Evolutionary conservation across 2,329 filamentous ascomycete species (phyloP).

Genomic region (Talaromyces albobiverticillius): DNA sequence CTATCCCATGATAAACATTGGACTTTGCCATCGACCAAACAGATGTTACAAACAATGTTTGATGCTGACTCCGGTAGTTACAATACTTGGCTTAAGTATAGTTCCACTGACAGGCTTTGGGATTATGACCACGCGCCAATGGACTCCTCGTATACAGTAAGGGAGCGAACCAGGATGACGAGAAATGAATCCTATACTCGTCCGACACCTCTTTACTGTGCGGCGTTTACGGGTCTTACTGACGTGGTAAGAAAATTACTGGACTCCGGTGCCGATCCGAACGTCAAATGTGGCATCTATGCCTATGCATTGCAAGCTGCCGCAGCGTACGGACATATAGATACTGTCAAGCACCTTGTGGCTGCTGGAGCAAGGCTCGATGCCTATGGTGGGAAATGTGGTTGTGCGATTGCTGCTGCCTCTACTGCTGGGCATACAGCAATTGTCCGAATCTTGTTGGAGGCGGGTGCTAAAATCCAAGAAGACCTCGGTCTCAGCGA

Average conservation of each 20-base stretch:
- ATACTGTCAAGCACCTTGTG: background rate
- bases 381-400: background rate
- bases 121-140: background rate
- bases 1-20: background rate
- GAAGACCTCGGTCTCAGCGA: background rate
- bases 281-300: background rate
- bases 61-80: background rate
- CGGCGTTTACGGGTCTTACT: background rate
- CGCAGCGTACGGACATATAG: background rate
- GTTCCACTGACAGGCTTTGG: background rate
- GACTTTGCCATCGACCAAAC: background rate
- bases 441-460: conserved; percentile 1
- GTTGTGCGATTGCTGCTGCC: background rate
- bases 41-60: background rate
- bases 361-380: background rate
- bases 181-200: too few species aligned
- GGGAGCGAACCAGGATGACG: too few species aligned
- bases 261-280: background rate
- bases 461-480: background rate
- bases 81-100: background rate
- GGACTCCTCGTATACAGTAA: background rate
- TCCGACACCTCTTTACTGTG: background rate
- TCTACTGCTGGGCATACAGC: conserved; percentile 1
- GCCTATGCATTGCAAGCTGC: background rate
- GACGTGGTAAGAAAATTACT: background rate